phyloP scores from a whole-genome alignment of 441 rosid species.

The Eruca vesicaria region DNA sequence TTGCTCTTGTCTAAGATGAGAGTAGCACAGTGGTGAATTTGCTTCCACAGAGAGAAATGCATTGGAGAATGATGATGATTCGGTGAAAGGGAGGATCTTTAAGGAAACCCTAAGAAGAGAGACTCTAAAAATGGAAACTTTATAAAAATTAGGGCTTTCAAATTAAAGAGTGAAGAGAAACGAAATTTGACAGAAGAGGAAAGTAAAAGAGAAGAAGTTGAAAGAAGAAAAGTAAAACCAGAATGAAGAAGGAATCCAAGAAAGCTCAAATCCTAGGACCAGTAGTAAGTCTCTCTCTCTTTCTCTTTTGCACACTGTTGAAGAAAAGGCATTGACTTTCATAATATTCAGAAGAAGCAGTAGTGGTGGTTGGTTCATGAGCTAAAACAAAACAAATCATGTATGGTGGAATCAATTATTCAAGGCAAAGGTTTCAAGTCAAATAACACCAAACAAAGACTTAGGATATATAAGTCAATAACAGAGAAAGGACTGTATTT shows the following conservation, averaged over 20 bases:
- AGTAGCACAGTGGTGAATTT: conserved; percentile 95
- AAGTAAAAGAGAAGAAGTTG: conserved; percentile 33
- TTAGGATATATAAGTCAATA: conserved; percentile 17
- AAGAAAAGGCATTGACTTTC: conserved; percentile 75
- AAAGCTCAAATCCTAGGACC: conserved; percentile 61
- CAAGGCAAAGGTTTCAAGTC: conserved; percentile 18
- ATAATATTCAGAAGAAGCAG: conserved; percentile 19
- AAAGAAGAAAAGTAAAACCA: conserved; percentile 37
- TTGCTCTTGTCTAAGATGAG: conserved; percentile 89
- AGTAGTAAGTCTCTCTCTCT: conserved; percentile 36
- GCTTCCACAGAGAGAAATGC: conserved; percentile 99
- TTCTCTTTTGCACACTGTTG: conserved; percentile 36
- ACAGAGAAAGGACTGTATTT: not conserved
- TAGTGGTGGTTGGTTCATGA: conserved; percentile 23
- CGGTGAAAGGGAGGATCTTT: not conserved
- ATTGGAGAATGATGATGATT: conserved; percentile 19
- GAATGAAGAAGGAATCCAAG: conserved; percentile 47
- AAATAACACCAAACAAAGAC: not conserved
- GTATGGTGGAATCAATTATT: not conserved
- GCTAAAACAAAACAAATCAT: not conserved
- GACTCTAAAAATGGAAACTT: conserved; percentile 27
- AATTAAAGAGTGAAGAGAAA: conserved; percentile 33
- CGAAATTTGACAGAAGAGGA: conserved; percentile 39
- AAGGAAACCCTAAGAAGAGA: conserved; percentile 33
- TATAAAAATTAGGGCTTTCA: conserved; percentile 1